phyloP scores from a whole-genome alignment of 2,329 filamentous ascomycete genomes.

The Didymella exigua region DNA sequence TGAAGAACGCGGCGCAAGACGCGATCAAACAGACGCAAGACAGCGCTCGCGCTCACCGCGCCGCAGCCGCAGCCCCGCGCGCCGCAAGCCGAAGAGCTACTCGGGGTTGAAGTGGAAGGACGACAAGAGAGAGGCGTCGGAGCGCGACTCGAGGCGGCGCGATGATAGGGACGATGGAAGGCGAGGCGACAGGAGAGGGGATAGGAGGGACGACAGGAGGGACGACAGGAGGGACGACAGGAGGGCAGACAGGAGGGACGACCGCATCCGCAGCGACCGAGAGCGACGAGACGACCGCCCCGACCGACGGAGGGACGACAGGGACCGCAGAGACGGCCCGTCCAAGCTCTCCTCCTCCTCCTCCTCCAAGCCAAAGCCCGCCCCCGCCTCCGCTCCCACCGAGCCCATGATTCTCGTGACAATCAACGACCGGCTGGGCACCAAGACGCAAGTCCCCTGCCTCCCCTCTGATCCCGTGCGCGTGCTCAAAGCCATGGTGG shows the following conservation, averaged over 20 bases:
- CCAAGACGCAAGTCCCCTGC: constrained; percentile 93
- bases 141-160: constrained; percentile 46
- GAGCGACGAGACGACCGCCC: constrained; percentile 3
- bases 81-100: constrained; percentile 46
- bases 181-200: constrained; percentile 9
- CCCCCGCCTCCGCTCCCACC: constrained; percentile 32
- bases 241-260: background rate
- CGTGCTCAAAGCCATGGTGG: constrained; percentile 89
- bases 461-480: constrained; percentile 82
- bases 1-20: no score
- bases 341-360: no score
- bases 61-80: constrained; percentile 25
- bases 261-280: background rate
- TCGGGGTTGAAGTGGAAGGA: constrained; percentile 66
- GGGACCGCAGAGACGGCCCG: background rate
- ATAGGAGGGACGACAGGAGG: constrained; percentile 6
- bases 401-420: constrained; percentile 94
- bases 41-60: constrained; percentile 38
- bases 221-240: background rate
- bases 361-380: constrained; percentile 22
- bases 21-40: no score
- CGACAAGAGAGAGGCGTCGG: constrained; percentile 36
- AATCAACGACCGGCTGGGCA: constrained; percentile 93
- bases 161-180: constrained; percentile 35
- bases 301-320: background rate